Evolutionary conservation across 805 yeast genomes (phyloP).

Genomic region (Ogataea nakhonphanomensis): DNA sequence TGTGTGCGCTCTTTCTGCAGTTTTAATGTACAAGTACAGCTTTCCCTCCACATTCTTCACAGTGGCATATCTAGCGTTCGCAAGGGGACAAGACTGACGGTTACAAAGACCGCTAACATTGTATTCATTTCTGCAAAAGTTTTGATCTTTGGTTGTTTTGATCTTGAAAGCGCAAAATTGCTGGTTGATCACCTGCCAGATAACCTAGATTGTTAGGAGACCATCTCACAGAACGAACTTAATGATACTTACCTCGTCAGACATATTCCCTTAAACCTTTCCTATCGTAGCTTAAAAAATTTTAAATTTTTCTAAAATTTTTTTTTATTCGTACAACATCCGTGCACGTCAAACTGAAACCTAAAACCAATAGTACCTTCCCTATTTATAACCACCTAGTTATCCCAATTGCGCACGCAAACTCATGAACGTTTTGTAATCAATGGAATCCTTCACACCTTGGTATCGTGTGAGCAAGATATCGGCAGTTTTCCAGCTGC

Average conservation of each 20-base stretch:
- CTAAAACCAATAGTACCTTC: conserved; percentile 5
- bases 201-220: conserved; percentile 52
- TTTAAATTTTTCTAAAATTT: conserved; percentile 4
- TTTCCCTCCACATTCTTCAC: conserved; percentile 77
- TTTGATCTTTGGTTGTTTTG: conserved; percentile 83
- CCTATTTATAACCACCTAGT: conserved; percentile 2
- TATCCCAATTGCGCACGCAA: conserved; percentile 13
- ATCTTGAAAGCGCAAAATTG: conserved; percentile 94
- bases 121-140: conserved; percentile 93
- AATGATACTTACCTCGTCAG: conserved; percentile 28
- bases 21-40: conserved; percentile 87
- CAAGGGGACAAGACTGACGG: conserved; percentile 93
- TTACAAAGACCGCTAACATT: conserved; percentile 93
- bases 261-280: conserved; percentile 15
- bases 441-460: conserved; percentile 45
- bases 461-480: conserved; percentile 53
- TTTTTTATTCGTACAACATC: conserved; percentile 2
- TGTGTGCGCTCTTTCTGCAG: conserved; percentile 95
- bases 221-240: not conserved
- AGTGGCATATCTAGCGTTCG: conserved; percentile 89
- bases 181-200: conserved; percentile 96
- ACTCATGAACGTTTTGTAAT: conserved; percentile 39
- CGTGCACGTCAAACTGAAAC: conserved; percentile 6
- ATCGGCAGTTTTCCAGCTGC: conserved; percentile 30
- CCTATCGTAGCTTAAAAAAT: conserved; percentile 9